Conservation (phyloP, 371 early-diverging fungal genomes). For the Mortierella sp. region DNA sequence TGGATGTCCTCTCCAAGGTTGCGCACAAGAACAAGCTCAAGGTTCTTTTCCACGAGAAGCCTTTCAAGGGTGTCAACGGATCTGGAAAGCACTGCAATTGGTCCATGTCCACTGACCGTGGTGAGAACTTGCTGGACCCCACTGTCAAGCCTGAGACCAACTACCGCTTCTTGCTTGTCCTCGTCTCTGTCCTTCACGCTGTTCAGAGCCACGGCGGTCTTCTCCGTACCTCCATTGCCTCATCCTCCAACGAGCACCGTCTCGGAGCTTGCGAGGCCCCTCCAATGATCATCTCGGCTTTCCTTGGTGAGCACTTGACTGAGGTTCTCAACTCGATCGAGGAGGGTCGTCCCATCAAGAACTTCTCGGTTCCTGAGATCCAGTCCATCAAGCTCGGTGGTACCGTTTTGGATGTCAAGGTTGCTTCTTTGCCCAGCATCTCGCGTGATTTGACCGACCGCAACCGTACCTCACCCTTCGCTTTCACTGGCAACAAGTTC, state of each 20-base stretch:
- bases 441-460: constrained; percentile 97
- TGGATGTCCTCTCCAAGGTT: constrained; percentile 96
- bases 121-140: constrained; percentile 96
- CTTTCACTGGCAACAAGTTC: constrained; percentile 99
- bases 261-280: constrained; percentile 84
- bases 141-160: constrained; percentile 93
- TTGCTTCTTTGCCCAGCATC: constrained; percentile 90
- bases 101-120: constrained; percentile 94
- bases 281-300: constrained; percentile 85
- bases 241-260: constrained; percentile 96
- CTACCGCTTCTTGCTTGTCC: constrained; percentile 63
- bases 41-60: constrained; percentile 98
- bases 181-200: constrained; percentile 90
- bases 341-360: constrained; percentile 84
- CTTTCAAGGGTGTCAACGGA: constrained; percentile 87
- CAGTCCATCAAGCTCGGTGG: constrained; percentile 94
- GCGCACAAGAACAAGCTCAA: constrained; percentile 97
- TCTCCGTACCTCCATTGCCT: constrained; percentile 90
- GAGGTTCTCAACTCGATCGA: constrained; percentile 93
- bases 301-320: constrained; percentile 94
- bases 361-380: constrained; percentile 83
- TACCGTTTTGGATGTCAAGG: constrained; percentile 94
- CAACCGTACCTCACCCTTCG: constrained; percentile 98
- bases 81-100: constrained; percentile 92
- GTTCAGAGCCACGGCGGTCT: constrained; percentile 91